phyloP scores from a whole-genome alignment of 192 early-diverging fungal genomes.

The Chytriomyces confervae region DNA sequence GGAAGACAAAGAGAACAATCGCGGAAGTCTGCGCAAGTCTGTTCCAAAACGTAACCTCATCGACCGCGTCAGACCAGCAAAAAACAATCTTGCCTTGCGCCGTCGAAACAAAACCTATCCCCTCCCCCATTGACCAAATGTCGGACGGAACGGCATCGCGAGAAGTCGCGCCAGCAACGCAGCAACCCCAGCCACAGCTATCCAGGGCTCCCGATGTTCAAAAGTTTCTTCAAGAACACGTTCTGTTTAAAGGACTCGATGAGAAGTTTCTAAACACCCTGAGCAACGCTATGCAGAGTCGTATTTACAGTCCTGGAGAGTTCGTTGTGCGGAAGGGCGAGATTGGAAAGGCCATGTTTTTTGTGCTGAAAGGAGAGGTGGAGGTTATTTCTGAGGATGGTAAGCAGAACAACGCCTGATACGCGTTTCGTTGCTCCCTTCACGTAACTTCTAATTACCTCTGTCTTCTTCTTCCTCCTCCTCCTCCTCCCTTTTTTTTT shows the following conservation, averaged over 20 bases:
- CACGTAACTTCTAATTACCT: neutral
- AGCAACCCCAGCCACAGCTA: no score
- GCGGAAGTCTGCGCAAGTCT: no score
- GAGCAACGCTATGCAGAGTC: slow-evolving; percentile 52
- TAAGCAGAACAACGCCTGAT: neutral
- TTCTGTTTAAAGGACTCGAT: slow-evolving; percentile 53
- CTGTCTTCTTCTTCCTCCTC: neutral
- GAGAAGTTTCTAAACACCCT: slow-evolving; percentile 53
- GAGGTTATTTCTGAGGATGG: slow-evolving; percentile 65
- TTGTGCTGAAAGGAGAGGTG: slow-evolving; percentile 56
- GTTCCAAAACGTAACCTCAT: no score
- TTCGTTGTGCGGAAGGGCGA: slow-evolving; percentile 63
- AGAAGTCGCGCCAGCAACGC: no score
- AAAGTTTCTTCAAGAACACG: slow-evolving; percentile 51
- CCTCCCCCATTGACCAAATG: no score
- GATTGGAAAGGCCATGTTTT: slow-evolving; percentile 65
- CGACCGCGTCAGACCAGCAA: no score
- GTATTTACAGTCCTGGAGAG: slow-evolving; percentile 51
- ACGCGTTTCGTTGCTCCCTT: neutral
- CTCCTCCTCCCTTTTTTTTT: neutral
- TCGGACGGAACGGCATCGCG: no score
- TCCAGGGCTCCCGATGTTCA: slow-evolving; percentile 18
- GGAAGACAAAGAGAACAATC: no score
- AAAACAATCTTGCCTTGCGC: no score
- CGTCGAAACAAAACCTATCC: no score